Conservation (phyloP, 345 rosid genomes). For the Excoecaria agallocha region DNA sequence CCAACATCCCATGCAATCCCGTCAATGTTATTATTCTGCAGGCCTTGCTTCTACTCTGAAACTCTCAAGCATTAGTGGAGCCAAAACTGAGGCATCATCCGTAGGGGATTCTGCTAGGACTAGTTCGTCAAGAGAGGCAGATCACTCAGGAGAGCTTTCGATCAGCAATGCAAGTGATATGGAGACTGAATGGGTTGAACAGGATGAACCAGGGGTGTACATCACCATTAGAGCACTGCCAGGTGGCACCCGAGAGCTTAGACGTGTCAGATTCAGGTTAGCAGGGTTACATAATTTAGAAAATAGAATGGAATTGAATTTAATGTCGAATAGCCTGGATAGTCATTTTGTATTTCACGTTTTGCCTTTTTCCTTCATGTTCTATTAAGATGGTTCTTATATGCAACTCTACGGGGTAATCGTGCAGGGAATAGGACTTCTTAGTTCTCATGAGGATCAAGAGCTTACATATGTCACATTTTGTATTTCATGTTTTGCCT, state of each 20-base stretch:
- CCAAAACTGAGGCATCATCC: slow-evolving; percentile 75
- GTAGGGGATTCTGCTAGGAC: slow-evolving; percentile 65
- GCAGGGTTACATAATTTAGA: slow-evolving; percentile 7
- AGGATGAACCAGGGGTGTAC: slow-evolving; percentile 93
- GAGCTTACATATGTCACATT: too few species aligned
- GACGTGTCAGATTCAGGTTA: slow-evolving; percentile 96
- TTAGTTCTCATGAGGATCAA: neutral
- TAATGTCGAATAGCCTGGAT: neutral
- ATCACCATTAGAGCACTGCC: slow-evolving; percentile 77
- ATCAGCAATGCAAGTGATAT: slow-evolving; percentile 85
- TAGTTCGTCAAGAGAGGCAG: slow-evolving; percentile 74
- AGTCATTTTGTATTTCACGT: neutral
- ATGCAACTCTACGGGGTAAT: neutral
- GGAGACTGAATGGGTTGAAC: slow-evolving; percentile 95
- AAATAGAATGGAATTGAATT: neutral
- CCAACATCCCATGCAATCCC: slow-evolving; percentile 51
- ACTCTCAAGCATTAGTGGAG: slow-evolving; percentile 62
- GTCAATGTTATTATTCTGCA: slow-evolving; percentile 39
- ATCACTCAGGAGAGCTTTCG: slow-evolving; percentile 73
- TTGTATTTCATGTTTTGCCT: neutral
- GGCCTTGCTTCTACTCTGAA: slow-evolving; percentile 69
- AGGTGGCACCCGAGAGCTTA: slow-evolving; percentile 79
- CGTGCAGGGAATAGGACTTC: neutral
- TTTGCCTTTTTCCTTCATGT: neutral
- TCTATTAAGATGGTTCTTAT: neutral